phyloP scores from a whole-genome alignment of 2,329 filamentous ascomycete genomes.

The Leptographium radiaticola region DNA sequence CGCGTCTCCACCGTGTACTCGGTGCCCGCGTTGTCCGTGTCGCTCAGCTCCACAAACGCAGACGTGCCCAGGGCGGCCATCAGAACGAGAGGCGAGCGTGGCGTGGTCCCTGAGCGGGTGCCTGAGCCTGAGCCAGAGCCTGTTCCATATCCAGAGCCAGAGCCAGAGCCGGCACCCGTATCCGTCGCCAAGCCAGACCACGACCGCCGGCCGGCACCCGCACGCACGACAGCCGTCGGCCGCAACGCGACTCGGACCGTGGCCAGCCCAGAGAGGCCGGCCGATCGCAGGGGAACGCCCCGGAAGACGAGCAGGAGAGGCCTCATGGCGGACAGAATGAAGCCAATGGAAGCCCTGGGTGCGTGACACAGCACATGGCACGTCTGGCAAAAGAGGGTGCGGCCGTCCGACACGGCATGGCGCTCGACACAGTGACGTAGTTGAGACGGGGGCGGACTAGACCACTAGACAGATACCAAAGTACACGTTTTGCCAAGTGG shows the following conservation, averaged over 20 bases:
- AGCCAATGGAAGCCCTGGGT: not conserved
- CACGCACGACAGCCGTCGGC: not conserved
- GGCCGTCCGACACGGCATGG: not conserved
- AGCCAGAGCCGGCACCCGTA: no score
- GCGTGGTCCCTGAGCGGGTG: conserved; percentile 7
- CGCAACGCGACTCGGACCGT: not conserved
- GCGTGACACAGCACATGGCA: not conserved
- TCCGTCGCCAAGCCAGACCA: no score
- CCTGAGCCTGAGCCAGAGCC: not conserved
- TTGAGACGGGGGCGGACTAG: no score
- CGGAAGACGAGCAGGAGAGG: not conserved
- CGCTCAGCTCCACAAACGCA: conserved; percentile 44
- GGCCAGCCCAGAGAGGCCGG: not conserved
- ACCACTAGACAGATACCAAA: not conserved
- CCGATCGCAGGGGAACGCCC: not conserved
- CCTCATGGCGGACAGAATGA: conserved; percentile 2
- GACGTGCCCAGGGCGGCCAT: conserved; percentile 35
- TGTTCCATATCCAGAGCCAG: not conserved
- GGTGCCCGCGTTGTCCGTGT: conserved; percentile 35
- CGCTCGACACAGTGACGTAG: not conserved
- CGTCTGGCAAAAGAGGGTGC: not conserved
- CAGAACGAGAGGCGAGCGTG: conserved; percentile 7
- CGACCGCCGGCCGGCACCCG: not conserved
- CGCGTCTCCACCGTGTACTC: conserved; percentile 65
- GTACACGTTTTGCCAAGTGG: not conserved